Evolutionary conservation across 768 basidiomycete genomes (phyloP), one percentile per base, ranked within the genome.

Genomic region (Terana coerulea): DNA sequence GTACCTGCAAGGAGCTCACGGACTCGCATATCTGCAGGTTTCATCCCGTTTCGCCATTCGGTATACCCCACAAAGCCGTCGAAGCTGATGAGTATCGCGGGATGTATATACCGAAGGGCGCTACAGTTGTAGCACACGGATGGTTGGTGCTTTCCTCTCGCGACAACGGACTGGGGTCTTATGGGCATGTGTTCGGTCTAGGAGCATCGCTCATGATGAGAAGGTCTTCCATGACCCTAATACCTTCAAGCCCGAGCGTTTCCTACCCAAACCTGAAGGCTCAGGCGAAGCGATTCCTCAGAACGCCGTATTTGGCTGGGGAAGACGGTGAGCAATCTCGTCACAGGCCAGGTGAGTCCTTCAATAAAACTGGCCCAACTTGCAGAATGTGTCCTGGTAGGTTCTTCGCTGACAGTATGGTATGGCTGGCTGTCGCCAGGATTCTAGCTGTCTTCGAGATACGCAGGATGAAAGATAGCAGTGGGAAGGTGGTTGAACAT

Each of bases 51-150:
- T 1, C 43, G 57, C 24, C 67, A 67, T 33, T 67, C 64, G 53
- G 70, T 69, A 28, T 73, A 3, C 73, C 74, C 2, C 75, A 76
- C 56, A 54, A 62, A 15, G 64, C 63, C 42, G 67, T 61, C 1
- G 56, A 71, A 33, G 73, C 75, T 55, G 72, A 73, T 58, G 69
- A 68, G 1, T 76, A 74, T 53, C 59, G 62, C 3, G 73, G 72
- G 11, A 57, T 69, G 42, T 72, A 67, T 51, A 71, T 76, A 31
- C 73, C 74, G 0, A 71, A 71, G 46, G 65, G 71, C 36, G 67
- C 71, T 0, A 67, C 70, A 17, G 44, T 76, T 1, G 58, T 76
- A 19, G 48, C 71, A 28, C 75, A 75, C 55, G 66, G 66, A 61
- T 74, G 70, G 51, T 71, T 66, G 0, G 68, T 71, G 71, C 35